Evolutionary conservation across 192 early-diverging fungal species (phyloP).

Genomic region (Chytriomyces sp.): DNA sequence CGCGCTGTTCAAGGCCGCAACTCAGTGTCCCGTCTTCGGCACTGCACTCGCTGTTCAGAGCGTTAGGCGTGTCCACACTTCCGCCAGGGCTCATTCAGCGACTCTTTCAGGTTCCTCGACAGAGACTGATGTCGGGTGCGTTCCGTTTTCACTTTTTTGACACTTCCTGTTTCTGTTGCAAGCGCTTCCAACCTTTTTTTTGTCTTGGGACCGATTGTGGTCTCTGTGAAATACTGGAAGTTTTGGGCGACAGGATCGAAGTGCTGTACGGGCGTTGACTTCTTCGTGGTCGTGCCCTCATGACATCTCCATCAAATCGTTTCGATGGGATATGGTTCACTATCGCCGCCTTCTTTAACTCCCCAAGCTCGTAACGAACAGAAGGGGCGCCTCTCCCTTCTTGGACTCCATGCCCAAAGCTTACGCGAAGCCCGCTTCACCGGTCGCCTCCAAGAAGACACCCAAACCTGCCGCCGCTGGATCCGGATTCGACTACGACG

Average conservation of each 20-base stretch:
- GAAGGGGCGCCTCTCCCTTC: background rate
- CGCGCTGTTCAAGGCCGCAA: constrained; percentile 60
- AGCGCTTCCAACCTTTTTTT: background rate
- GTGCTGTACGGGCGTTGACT: no score
- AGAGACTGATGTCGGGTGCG: background rate
- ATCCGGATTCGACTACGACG: constrained; percentile 85
- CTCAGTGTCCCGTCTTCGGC: constrained; percentile 80
- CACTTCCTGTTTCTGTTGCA: background rate
- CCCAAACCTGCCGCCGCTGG: background rate
- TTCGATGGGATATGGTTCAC: no score
- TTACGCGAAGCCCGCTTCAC: background rate
- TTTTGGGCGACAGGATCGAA: no score
- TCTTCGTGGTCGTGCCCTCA: no score
- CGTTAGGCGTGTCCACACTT: constrained; percentile 22
- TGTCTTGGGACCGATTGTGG: background rate
- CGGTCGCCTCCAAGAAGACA: constrained; percentile 4
- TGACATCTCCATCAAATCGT: no score
- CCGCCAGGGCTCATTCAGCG: background rate
- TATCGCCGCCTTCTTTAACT: no score
- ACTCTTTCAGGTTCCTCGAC: background rate
- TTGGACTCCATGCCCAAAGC: constrained; percentile 1
- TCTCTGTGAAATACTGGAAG: background rate
- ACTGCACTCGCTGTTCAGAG: constrained; percentile 69
- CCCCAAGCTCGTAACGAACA: no score
- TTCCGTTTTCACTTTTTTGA: background rate